Conservation (phyloP, 1,284 basidiomycete genomes). For the Farysia itapuensis region DNA sequence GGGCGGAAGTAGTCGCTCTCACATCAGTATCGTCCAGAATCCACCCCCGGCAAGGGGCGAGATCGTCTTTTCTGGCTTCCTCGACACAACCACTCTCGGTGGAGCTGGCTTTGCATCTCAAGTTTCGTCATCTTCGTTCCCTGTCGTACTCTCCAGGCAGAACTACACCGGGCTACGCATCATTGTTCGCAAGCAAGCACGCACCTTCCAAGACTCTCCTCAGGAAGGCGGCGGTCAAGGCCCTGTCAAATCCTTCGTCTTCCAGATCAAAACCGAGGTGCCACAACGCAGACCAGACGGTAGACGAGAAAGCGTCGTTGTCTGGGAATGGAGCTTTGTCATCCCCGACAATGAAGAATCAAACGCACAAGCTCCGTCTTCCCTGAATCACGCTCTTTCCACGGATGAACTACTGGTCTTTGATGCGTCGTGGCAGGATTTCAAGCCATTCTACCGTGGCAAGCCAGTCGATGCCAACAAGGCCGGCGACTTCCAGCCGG, state of each 20-base stretch:
- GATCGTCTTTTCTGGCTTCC: constrained; percentile 42
- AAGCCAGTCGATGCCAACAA: constrained; percentile 48
- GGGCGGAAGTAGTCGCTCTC: constrained; percentile 62
- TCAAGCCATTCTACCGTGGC: constrained; percentile 62
- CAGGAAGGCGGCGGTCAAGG: constrained; percentile 24
- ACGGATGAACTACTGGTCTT: constrained; percentile 36
- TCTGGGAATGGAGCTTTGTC: constrained; percentile 62
- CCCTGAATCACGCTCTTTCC: constrained; percentile 1
- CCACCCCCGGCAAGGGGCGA: constrained; percentile 25
- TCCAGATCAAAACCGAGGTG: constrained; percentile 62
- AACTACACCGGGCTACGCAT: constrained; percentile 24
- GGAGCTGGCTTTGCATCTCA: constrained; percentile 65
- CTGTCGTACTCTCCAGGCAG: constrained; percentile 16
- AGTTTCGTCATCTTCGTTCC: constrained; percentile 46
- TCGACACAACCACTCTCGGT: constrained; percentile 63
- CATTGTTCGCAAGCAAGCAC: constrained; percentile 17
- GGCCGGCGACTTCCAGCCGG: constrained; percentile 23
- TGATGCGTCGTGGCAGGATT: constrained; percentile 60
- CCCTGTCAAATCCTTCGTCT: constrained; percentile 55
- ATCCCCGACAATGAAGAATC: constrained; percentile 11
- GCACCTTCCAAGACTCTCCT: constrained; percentile 5
- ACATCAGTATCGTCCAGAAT: constrained; percentile 53
- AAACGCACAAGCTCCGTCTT: neutral
- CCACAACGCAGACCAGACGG: constrained; percentile 58
- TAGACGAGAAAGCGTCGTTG: constrained; percentile 59